A percentile compares a stretch with the other conserved stretches of the same genome.
These are phyloP conservation scores for Niveomyces coronatus DNA, from an alignment of 2,329 filamentous ascomycete species.

Conservation along the genomic window DNA sequence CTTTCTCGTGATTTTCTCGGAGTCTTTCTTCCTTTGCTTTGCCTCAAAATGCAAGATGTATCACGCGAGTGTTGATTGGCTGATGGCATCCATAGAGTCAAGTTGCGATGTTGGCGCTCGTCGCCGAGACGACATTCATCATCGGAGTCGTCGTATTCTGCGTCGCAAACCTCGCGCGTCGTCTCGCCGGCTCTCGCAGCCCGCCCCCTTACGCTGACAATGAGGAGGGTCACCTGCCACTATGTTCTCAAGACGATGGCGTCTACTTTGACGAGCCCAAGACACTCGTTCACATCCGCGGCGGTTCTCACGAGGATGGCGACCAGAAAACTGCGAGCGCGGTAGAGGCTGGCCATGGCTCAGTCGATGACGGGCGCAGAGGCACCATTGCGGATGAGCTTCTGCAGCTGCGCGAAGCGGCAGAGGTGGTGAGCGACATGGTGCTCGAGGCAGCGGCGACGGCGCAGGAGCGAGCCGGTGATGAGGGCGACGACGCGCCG, in stretches of 20 bases:
- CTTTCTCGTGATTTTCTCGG: no score
- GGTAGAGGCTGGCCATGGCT: neutral
- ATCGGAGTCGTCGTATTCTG: slow-evolving; percentile 22
- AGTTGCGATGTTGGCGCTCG: slow-evolving; percentile 1
- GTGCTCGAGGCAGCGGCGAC: slow-evolving; percentile 25
- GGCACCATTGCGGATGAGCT: slow-evolving; percentile 31
- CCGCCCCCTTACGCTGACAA: slow-evolving; percentile 3
- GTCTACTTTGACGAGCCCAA: slow-evolving; percentile 11
- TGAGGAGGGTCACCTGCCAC: neutral
- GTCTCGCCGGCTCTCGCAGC: slow-evolving; percentile 11
- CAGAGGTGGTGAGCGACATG: slow-evolving; percentile 28
- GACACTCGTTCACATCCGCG: slow-evolving; percentile 1
- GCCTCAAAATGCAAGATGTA: no score
- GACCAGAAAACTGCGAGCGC: neutral
- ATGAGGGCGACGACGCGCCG: slow-evolving; percentile 11
- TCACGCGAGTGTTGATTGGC: neutral
- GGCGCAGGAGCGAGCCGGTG: slow-evolving; percentile 3
- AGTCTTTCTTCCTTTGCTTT: no score
- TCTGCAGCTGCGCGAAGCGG: slow-evolving; percentile 27
- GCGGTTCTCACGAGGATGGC: neutral
- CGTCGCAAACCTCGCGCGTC: slow-evolving; percentile 14
- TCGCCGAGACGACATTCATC: slow-evolving; percentile 28
- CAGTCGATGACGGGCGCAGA: slow-evolving; percentile 6
- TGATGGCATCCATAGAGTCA: neutral
- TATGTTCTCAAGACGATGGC: slow-evolving; percentile 4